Conservation (phyloP, 331 rosid genomes). For the Prunus yedoensis region DNA sequence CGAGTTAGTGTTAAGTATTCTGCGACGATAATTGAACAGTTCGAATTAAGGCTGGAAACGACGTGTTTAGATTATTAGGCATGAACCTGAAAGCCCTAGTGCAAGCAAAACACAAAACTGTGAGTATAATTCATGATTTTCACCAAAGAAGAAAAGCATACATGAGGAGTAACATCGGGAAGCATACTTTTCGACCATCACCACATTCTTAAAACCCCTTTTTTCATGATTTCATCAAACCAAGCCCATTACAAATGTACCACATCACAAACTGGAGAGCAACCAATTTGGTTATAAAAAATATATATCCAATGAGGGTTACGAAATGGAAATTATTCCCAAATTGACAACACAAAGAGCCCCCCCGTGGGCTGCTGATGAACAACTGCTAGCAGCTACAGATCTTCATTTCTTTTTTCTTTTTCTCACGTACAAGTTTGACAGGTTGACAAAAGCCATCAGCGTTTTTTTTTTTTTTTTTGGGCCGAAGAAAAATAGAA, state of each 20-base stretch:
- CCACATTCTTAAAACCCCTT: not conserved
- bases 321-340: no score
- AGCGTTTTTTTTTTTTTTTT: no score
- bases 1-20: not conserved
- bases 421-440: not conserved
- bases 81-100: no score
- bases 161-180: not conserved
- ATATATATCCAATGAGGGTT: not conserved
- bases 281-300: conserved; percentile 6
- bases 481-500: not conserved
- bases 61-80: no score
- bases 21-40: not conserved
- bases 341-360: no score
- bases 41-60: no score
- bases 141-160: conserved; percentile 34
- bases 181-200: not conserved
- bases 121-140: conserved; percentile 23
- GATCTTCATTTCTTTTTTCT: not conserved
- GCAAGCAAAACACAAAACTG: not conserved
- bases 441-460: conserved; percentile 22
- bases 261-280: not conserved
- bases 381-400: conserved; percentile 2
- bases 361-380: not conserved
- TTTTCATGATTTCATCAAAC: conserved; percentile 4
- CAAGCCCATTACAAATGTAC: conserved; percentile 12